Evolutionary conservation across 1,284 basidiomycete species (phyloP).

Genomic region (Ustilago xerochloae): DNA sequence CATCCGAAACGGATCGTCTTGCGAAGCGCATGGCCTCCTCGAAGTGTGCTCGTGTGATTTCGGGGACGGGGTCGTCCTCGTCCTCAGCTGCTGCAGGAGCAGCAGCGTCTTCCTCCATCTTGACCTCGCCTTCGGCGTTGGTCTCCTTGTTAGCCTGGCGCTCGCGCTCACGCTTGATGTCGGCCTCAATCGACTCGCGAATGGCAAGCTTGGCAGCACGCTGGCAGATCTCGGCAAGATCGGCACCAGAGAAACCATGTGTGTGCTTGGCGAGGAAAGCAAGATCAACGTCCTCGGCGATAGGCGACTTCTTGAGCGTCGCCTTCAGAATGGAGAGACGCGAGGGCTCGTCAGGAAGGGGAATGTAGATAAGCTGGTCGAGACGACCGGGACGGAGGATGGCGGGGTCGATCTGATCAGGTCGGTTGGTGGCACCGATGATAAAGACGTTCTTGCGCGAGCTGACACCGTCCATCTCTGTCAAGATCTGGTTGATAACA

Average conservation of each 20-base stretch:
- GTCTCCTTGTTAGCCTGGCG: constrained; percentile 44
- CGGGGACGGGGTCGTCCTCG: constrained; percentile 92
- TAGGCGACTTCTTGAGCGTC: constrained; percentile 89
- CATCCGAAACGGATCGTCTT: constrained; percentile 70
- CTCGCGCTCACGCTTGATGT: constrained; percentile 84
- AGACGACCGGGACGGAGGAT: constrained; percentile 98
- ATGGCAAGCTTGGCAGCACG: constrained; percentile 96
- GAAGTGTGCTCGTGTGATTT: constrained; percentile 82
- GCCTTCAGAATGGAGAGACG: constrained; percentile 92
- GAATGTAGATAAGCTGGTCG: constrained; percentile 74
- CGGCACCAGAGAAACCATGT: constrained; percentile 98
- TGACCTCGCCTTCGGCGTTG: constrained; percentile 66
- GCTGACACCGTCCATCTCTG: constrained; percentile 99
- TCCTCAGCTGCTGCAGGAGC: constrained; percentile 75
- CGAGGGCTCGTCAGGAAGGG: constrained; percentile 87
- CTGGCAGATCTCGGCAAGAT: constrained; percentile 98
- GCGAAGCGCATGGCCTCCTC: constrained; percentile 94
- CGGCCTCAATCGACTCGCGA: constrained; percentile 91
- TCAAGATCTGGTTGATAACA: constrained; percentile 93
- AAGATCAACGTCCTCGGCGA: constrained; percentile 87
- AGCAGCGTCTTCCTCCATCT: constrained; percentile 77
- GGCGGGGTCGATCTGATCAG: constrained; percentile 98
- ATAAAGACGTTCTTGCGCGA: constrained; percentile 99
- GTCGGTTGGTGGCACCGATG: constrained; percentile 97
- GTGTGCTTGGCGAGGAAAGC: constrained; percentile 89